Conservation (phyloP, 768 basidiomycete species). For the Termitomyces eurrhizus region DNA sequence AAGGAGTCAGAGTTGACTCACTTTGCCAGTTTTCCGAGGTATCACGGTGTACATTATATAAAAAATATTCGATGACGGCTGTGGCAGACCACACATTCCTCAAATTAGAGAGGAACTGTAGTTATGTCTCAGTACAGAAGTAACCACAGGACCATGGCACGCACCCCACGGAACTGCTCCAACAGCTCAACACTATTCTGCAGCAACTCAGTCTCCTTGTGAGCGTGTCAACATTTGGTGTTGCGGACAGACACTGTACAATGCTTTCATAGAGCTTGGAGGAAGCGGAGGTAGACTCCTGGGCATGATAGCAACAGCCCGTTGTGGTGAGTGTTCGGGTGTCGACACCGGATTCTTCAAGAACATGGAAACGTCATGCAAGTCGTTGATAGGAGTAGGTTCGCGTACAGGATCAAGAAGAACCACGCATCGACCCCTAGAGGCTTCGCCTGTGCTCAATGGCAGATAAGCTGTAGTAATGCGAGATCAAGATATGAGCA, state of each 20-base stretch:
- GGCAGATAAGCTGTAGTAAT: background rate
- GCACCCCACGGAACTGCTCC: constrained; percentile 32
- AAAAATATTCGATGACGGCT: constrained; percentile 45
- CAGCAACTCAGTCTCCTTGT: constrained; percentile 32
- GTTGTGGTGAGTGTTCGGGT: constrained; percentile 23
- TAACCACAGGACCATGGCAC: constrained; percentile 13
- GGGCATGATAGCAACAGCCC: constrained; percentile 24
- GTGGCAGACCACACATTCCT: constrained; percentile 57
- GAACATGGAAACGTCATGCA: constrained; percentile 47
- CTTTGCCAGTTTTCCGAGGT: constrained; percentile 48
- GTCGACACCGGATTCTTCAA: constrained; percentile 43
- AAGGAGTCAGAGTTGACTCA: constrained; percentile 21
- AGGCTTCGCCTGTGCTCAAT: constrained; percentile 10
- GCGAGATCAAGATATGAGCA: background rate
- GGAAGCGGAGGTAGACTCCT: constrained; percentile 37
- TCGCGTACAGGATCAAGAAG: constrained; percentile 41
- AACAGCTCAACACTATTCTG: constrained; percentile 33
- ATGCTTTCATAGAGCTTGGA: constrained; percentile 34
- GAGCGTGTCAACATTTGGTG: constrained; percentile 26
- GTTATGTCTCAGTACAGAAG: constrained; percentile 6
- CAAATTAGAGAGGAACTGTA: constrained; percentile 61
- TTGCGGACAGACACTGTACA: constrained; percentile 29
- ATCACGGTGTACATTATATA: constrained; percentile 49
- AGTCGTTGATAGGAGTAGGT: constrained; percentile 46
- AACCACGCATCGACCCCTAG: constrained; percentile 21